Base-by-base conservation (phyloP, 352 stramenopile genomes). In the Phytophthora citricola region DNA sequence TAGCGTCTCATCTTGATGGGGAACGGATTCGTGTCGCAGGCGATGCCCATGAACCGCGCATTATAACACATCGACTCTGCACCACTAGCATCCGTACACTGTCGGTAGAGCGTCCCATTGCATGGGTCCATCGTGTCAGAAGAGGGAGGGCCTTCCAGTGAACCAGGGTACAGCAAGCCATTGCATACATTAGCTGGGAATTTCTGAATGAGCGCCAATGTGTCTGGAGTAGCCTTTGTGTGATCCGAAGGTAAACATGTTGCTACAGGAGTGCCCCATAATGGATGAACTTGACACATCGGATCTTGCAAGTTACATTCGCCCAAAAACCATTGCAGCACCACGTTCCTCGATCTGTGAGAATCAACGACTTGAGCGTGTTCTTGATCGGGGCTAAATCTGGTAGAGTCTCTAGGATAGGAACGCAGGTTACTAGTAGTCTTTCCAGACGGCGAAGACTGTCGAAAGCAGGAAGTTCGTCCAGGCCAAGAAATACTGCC, bases 41-140 rank as follows among this genome's bases (percentile, higher is more conserved):
- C 54, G 2, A 83, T 65, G 2, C 49, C 41, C 56, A 75, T 75
- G 47, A 72, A 70, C 17, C 71, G 31, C 6, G 63, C 66, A 39
- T 75, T 79, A 44, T 70, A 82, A 51, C 76, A 81, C 64, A 81
- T 81, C 1, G 66, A 66, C 41, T 68, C 51, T 12, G 45, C 36
- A 1, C 47, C 60, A 22, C 17, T 54, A 2, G 48, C 10, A 24
- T 68, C 29, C 2, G 15, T 6, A 36, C 79, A 85, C 46, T 78
- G 40, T n/a, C 71, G 65, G 50, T 77, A 84, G 29, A 84, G 48
- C 3, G 59, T 78, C 1, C 78, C 78, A 39, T 81, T 72, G 65
- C 75, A 87, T 10, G 69, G 50, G 7, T 59, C 46, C 57, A 78
- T 71, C 17, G 51, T 63, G 8, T n/a, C 52, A 6, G 26, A 27